phyloP scores from a whole-genome alignment of 169 alveolate species.

The Toxoplasma gondii region DNA sequence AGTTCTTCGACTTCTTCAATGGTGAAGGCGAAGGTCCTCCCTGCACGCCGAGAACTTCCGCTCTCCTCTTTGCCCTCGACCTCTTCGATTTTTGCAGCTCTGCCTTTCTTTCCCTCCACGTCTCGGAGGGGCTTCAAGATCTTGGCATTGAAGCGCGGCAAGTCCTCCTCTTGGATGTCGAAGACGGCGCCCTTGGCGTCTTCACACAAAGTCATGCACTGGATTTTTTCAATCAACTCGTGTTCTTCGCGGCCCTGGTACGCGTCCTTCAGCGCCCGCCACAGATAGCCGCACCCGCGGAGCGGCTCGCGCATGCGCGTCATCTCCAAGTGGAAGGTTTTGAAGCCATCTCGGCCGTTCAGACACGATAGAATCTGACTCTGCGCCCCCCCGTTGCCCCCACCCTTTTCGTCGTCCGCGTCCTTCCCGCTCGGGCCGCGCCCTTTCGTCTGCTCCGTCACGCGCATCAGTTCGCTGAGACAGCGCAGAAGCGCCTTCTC shows the following conservation, averaged over 20 bases:
- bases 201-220: constrained; percentile 30
- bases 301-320: constrained; percentile 30
- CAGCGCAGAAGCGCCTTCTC: constrained; percentile 1
- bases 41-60: background rate
- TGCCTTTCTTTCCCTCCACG: background rate
- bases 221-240: constrained; percentile 38
- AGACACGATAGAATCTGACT: constrained; percentile 62
- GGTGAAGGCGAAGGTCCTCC: background rate
- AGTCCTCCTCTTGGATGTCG: constrained; percentile 14
- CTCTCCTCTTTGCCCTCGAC: background rate
- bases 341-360: constrained; percentile 72
- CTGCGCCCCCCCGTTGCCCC: constrained; percentile 37
- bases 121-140: background rate
- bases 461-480: background rate
- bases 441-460: constrained; percentile 12
- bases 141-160: background rate
- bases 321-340: constrained; percentile 57
- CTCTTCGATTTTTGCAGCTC: background rate
- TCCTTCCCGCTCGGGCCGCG: constrained; percentile 11
- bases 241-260: constrained; percentile 1
- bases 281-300: constrained; percentile 28
- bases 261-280: constrained; percentile 47
- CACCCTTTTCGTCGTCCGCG: constrained; percentile 26
- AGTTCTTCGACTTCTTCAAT: constrained; percentile 34
- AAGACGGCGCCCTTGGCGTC: constrained; percentile 55